These are phyloP conservation scores for Paraglomus occultum DNA, from an alignment of 192 early-diverging fungal genomes.

Conservation along the genomic window DNA sequence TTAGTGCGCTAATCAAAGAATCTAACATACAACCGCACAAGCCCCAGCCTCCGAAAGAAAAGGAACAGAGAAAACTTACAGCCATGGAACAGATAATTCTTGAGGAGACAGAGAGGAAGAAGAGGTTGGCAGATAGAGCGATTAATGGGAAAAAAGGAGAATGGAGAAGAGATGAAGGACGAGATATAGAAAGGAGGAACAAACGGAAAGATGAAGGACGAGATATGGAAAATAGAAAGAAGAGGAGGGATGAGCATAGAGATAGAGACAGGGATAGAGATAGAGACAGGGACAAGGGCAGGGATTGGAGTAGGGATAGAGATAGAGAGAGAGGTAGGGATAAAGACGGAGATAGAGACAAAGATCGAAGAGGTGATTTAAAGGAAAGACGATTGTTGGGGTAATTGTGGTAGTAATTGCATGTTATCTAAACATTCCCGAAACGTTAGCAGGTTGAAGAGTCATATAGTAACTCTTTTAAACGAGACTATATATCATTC, in stretches of 20 bases:
- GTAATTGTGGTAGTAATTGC: too few species aligned
- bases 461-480: too few species aligned
- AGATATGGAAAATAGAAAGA: neutral
- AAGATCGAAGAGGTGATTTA: conserved; percentile 8
- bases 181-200: neutral
- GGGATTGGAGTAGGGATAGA: neutral
- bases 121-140: conserved; percentile 28
- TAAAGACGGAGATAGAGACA: conserved; percentile 12
- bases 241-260: neutral
- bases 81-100: conserved; percentile 65
- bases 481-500: too few species aligned
- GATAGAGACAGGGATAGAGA: neutral
- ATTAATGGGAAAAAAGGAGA: neutral
- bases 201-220: conserved; percentile 1
- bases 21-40: conserved; percentile 4
- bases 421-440: too few species aligned
- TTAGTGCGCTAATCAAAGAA: conserved; percentile 23
- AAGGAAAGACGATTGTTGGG: neutral
- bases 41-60: conserved; percentile 14
- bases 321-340: conserved; percentile 10
- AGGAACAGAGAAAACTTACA: conserved; percentile 49
- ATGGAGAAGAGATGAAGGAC: neutral
- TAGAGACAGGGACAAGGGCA: neutral
- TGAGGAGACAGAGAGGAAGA: conserved; percentile 46
- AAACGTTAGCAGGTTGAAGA: too few species aligned